Evolutionary conservation across 768 basidiomycete species (phyloP), one percentile per base, ranked within the genome.

Genomic region (Trichaptum fuscoviolaceum): DNA sequence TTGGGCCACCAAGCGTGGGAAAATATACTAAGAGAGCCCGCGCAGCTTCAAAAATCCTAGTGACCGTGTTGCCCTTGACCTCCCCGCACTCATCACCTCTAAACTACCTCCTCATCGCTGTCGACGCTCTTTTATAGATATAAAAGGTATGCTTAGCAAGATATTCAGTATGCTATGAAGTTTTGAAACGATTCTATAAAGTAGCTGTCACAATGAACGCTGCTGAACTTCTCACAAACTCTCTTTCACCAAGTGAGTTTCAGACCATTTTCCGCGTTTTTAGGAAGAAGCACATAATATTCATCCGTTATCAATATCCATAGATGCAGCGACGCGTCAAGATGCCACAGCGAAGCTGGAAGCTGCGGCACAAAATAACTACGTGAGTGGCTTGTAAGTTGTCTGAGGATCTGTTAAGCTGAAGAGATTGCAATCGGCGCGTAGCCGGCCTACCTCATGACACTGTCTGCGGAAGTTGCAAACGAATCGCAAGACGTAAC

Each of bases 291-390:
- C 70, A 68, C 70, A 70, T 64, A 64, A 70, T 71, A 73, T 58
- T 69, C 63, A 66, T 68, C 64, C 67, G 65, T 67, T 61, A 65
- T 18, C 63, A 57, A 52, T 42, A 27, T 71, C 65, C 67, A 57
- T 74, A 97, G 96, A 97, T 82, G 86, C 90, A 69, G 84, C 79
- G 79, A 92, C 91, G 84, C 93, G 96, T 87, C 87, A 95, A 77
- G 87, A 87, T 85, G 96, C 96, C 67, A 91, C 93, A 10, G 85
- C 89, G 77, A 89, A 95, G 78, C 89, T 98, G 68, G 95, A 96
- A 80, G 84, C 78, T 69, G 94, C 93, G 30, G 85, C 92, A 58
- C 82, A 87, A 76, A 92, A 93, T 74, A 95, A 93, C 85, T 97
- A 92, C 75, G 95, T 96, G 73, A 74, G 93, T 79, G 68, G 58